phyloP scores from a whole-genome alignment of 371 early-diverging fungal species.

The Fennellomyces sp. region DNA sequence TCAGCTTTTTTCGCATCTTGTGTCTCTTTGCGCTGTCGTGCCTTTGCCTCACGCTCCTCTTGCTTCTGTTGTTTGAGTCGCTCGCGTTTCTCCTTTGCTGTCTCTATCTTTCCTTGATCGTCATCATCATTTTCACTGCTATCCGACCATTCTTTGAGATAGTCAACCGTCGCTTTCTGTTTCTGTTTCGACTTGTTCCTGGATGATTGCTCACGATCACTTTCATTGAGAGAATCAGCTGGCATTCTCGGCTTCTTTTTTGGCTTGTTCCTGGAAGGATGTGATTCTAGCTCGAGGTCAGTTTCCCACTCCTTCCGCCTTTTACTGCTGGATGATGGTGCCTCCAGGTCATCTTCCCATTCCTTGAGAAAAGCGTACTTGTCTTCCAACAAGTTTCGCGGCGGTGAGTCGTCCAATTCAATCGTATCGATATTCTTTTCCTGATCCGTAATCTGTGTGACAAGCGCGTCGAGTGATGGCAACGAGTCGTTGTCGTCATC shows the following conservation, averaged over 20 bases:
- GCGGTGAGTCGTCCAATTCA: not conserved
- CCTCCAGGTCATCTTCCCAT: conserved; percentile 10
- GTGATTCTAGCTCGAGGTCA: too few species aligned
- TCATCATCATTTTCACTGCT: conserved; percentile 3
- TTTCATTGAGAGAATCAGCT: too few species aligned
- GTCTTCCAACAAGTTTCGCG: too few species aligned
- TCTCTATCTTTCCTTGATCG: not conserved
- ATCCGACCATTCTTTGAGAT: not conserved
- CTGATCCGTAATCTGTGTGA: conserved; percentile 7
- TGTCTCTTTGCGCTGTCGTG: conserved; percentile 13
- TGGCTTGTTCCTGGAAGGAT: too few species aligned
- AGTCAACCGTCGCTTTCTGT: not conserved
- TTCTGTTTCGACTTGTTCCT: not conserved
- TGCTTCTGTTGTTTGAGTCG: not conserved
- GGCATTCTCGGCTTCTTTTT: not conserved
- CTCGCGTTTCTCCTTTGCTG: conserved; percentile 2
- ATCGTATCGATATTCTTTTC: not conserved
- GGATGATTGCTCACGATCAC: too few species aligned
- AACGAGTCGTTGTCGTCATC: conserved; percentile 16
- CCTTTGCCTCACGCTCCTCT: conserved; percentile 14
- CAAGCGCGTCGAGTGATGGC: conserved; percentile 15
- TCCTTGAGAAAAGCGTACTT: conserved; percentile 14
- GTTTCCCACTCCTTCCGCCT: not conserved
- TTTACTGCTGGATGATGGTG: not conserved
- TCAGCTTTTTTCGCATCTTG: conserved; percentile 8